phyloP scores from a whole-genome alignment of 1,284 basidiomycete species.

The Caloboletus inedulis region DNA sequence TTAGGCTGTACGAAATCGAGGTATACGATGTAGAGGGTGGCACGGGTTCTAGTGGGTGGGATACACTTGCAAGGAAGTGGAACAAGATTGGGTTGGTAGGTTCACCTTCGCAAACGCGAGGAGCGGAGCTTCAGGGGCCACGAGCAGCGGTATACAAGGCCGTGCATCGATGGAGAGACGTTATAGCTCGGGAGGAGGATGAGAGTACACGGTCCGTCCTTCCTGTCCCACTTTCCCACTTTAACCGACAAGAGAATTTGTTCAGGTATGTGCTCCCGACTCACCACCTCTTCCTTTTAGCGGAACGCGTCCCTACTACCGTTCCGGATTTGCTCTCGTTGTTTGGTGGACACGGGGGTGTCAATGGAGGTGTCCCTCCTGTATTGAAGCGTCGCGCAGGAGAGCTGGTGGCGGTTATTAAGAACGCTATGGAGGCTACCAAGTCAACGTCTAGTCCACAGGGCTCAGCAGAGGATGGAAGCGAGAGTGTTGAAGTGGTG shows the following conservation, averaged over 20 bases:
- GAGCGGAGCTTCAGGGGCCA: conserved; percentile 61
- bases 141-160: conserved; percentile 72
- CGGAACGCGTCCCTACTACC: conserved; percentile 62
- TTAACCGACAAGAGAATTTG: conserved; percentile 1
- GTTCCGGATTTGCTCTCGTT: conserved; percentile 53
- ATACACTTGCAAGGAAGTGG: conserved; percentile 73
- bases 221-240: conserved; percentile 5
- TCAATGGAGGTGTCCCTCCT: conserved; percentile 46
- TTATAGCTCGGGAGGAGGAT: conserved; percentile 78
- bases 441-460: not conserved
- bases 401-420: conserved; percentile 62
- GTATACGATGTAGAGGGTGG: conserved; percentile 68
- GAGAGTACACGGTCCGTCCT: conserved; percentile 73
- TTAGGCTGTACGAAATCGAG: conserved; percentile 66
- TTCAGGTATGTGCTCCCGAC: conserved; percentile 71
- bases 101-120: conserved; percentile 39
- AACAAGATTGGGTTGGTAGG: conserved; percentile 59
- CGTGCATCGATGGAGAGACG: conserved; percentile 86
- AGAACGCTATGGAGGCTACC: conserved; percentile 38
- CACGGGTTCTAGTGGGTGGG: conserved; percentile 70
- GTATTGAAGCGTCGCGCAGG: conserved; percentile 56
- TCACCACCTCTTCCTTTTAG: conserved; percentile 66
- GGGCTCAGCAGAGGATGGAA: not conserved
- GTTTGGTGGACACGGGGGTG: conserved; percentile 38
- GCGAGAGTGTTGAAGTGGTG: not conserved